A percentile compares a stretch with the other conserved stretches of the same genome.
These are phyloP conservation scores for Angophora floribunda DNA, from an alignment of 345 rosid genomes.

Conservation along the genomic window DNA sequence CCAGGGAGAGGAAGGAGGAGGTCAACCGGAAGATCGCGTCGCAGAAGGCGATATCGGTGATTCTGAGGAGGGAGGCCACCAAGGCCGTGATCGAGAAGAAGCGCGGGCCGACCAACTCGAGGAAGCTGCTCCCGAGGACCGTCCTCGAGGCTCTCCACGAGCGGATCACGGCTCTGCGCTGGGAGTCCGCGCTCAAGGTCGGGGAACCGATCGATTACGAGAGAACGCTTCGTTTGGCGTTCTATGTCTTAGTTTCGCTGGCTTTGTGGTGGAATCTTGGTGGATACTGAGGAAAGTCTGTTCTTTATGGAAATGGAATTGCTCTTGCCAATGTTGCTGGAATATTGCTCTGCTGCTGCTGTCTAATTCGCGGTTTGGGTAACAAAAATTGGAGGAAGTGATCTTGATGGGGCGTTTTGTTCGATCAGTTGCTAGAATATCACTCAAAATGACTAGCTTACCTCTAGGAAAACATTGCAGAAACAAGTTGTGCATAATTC, in stretches of 20 bases:
- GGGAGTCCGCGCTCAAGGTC: constrained; percentile 92
- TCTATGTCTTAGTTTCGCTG: background rate
- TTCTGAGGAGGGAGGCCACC: constrained; percentile 75
- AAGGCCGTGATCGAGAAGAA: constrained; percentile 77
- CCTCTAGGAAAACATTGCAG: background rate
- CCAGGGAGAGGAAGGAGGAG: constrained; percentile 39
- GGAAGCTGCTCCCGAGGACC: constrained; percentile 66
- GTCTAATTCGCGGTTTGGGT: background rate
- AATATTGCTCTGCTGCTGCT: background rate
- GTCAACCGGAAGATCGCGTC: constrained; percentile 64
- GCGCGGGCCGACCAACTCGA: constrained; percentile 52
- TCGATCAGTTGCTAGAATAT: background rate
- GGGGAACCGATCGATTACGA: background rate
- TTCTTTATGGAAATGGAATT: background rate
- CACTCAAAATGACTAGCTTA: background rate
- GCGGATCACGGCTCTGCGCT: constrained; percentile 69
- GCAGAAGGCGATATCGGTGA: constrained; percentile 66
- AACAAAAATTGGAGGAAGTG: background rate
- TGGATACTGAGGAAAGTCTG: background rate
- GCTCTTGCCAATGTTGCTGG: background rate
- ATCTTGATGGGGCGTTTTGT: background rate
- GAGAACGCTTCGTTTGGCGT: background rate
- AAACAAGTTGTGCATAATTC: background rate
- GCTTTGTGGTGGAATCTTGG: background rate
- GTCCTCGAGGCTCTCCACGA: constrained; percentile 89